Conservation (phyloP, 2,329 filamentous ascomycete genomes). For the Colletotrichum ledebouriae region DNA sequence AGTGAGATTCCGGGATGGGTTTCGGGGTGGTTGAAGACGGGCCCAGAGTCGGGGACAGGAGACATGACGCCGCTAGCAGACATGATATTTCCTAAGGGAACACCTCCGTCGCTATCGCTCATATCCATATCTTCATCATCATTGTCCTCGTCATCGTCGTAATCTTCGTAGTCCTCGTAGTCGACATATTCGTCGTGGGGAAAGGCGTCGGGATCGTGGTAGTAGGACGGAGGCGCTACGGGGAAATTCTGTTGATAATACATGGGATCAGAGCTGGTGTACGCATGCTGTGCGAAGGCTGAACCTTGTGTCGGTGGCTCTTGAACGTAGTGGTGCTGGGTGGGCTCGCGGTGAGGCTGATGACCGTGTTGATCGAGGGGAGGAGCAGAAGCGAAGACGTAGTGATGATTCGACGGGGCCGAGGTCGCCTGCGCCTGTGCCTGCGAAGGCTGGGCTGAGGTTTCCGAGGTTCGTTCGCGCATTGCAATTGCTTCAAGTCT, state of each 20-base stretch:
- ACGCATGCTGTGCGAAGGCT: constrained; percentile 15
- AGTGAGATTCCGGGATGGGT: constrained; percentile 5
- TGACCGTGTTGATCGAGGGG: constrained; percentile 30
- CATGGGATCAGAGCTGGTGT: constrained; percentile 9
- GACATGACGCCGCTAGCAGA: constrained; percentile 34
- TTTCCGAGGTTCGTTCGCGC: constrained; percentile 37
- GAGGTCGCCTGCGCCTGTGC: constrained; percentile 11
- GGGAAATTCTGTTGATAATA: constrained; percentile 33
- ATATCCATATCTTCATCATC: constrained; percentile 48
- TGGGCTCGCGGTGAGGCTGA: constrained; percentile 31
- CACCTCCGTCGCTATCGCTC: constrained; percentile 54
- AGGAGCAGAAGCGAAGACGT: constrained; percentile 25
- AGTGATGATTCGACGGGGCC: constrained; percentile 34
- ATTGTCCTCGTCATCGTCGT: constrained; percentile 29
- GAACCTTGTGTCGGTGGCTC: constrained; percentile 12
- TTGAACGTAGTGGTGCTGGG: constrained; percentile 24
- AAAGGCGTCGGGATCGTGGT: constrained; percentile 26
- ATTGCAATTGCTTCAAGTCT: constrained; percentile 33
- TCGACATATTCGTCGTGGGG: constrained; percentile 26
- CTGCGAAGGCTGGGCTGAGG: constrained; percentile 36
- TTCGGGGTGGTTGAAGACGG: constrained; percentile 11
- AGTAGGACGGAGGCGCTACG: constrained; percentile 39
- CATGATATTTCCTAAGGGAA: constrained; percentile 41
- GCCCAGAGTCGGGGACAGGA: constrained; percentile 27
- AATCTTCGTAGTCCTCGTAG: constrained; percentile 35